Evolutionary conservation across 1,139 yeast species (phyloP).

Genomic region (Hanseniaspora uvarum): DNA sequence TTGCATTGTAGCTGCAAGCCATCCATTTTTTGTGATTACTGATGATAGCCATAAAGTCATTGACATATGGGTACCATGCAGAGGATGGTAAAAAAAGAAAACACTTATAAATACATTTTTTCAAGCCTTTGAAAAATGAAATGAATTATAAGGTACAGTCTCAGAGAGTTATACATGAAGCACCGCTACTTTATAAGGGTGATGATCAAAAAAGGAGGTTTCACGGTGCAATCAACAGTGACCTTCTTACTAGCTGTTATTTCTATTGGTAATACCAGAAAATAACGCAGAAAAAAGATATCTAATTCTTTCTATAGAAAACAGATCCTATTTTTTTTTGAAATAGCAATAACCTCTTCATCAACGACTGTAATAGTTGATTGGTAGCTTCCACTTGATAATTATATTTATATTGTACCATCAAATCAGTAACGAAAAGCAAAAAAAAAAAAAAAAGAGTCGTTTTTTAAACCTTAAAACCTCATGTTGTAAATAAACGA

Average conservation of each 20-base stretch:
- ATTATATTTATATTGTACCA: no score
- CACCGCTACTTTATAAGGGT: conserved; percentile 30
- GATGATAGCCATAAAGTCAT: conserved; percentile 42
- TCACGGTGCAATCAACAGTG: conserved; percentile 35
- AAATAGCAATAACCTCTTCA: conserved; percentile 37
- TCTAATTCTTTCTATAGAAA: conserved; percentile 14
- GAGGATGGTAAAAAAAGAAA: conserved; percentile 50
- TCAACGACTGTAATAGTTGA: conserved; percentile 64
- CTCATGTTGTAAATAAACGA: no score
- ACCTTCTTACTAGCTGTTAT: conserved; percentile 14
- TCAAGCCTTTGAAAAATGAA: no score
- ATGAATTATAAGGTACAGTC: conserved; percentile 24
- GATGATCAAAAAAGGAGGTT: conserved; percentile 18
- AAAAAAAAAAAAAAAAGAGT: no score
- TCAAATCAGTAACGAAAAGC: no score
- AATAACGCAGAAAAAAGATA: no score
- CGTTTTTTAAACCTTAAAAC: no score
- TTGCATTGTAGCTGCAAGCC: conserved; percentile 62
- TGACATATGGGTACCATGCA: conserved; percentile 65
- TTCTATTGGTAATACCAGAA: no score
- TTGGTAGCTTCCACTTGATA: no score
- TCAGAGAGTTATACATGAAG: conserved; percentile 26
- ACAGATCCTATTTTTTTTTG: conserved; percentile 35
- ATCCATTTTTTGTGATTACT: conserved; percentile 48
- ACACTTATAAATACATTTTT: no score